Base-by-base conservation (phyloP, 768 basidiomycete species). In the Pleurotus platypus region DNA sequence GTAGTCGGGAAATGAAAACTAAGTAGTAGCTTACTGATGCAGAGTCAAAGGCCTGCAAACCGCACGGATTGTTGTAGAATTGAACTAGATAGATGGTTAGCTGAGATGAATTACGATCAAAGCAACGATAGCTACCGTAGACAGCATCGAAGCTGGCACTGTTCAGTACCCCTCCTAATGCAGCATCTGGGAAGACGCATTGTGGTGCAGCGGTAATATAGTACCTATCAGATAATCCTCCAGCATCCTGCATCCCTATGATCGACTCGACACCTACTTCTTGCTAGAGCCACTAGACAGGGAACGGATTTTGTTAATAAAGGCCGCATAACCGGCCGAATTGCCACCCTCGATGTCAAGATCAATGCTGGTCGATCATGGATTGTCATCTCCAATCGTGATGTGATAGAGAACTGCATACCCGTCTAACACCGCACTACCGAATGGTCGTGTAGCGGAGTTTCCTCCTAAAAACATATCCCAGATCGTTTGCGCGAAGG, bases 271-370 rank as follows among this genome's bases (percentile, higher is more conserved):
- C 42, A 57, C 69, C 54, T 62, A 85, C 83, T 75, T 73, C 68
- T 86, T 89, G 64, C 74, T 77, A 7, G 79, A 76, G 35, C 77
- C 75, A 50, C 67, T 72, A 24, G 80, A 69, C 38, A 83, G 75
- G 2, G 81, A 77, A 7, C 82, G 78, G 46, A 87, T 78, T 55
- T 74, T 67, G 58, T 76, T 84, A 38, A 87, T 78, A 49, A 86
- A 86, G 1, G 81, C 73, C 3, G 70, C 71, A 61, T 83, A 86
- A 38, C 76, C 70, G 4, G 69, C 66, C 20, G 76, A 75, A 15
- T 72, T 67, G 15, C 88, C 88, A n/a, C 83, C 81, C 69, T 90
- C 88, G 60, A 91, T 87, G 65, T 90, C 89, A 30, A 91, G 75
- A 67, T 91, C 89, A 60, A 89, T 69, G 26, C 81, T 84, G 55